Conservation (phyloP, 108 stramenopile genomes). For the Phaeodactylum tricornutum region DNA sequence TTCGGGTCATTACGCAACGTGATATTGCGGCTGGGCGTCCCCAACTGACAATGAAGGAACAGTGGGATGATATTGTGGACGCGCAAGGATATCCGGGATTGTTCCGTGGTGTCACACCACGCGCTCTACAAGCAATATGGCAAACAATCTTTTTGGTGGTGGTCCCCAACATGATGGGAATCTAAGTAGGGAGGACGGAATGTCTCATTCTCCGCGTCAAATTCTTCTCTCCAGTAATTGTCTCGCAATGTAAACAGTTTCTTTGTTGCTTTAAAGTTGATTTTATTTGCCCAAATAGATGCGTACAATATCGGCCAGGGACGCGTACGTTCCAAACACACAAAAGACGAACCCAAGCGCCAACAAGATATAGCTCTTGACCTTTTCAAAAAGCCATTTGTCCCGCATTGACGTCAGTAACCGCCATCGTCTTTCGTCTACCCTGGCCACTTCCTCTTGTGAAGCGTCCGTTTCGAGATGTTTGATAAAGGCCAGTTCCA, state of each 20-base stretch:
- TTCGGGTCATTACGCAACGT: constrained; percentile 29
- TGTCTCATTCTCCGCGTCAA: too few relatives aligned
- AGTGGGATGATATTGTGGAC: constrained; percentile 26
- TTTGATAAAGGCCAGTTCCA: constrained; percentile 38
- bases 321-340: constrained; percentile 29
- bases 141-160: constrained; percentile 55
- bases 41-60: constrained; percentile 16
- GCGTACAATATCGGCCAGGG: constrained; percentile 28
- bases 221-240: too few relatives aligned
- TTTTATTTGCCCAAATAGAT: constrained; percentile 4
- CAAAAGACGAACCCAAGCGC: constrained; percentile 31
- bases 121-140: constrained; percentile 42
- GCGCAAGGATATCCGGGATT: constrained; percentile 31
- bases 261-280: too few relatives aligned
- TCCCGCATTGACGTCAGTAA: background rate
- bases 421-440: background rate
- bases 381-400: constrained; percentile 5
- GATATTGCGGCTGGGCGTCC: constrained; percentile 20
- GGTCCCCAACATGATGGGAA: constrained; percentile 42
- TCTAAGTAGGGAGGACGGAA: too few relatives aligned
- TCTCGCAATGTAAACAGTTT: too few relatives aligned
- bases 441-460: background rate
- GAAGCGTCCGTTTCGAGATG: constrained; percentile 15
- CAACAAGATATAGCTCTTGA: constrained; percentile 23
- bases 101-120: constrained; percentile 40